Base-by-base conservation (phyloP, 2,329 filamentous ascomycete species). In the Cadophora sp. region DNA sequence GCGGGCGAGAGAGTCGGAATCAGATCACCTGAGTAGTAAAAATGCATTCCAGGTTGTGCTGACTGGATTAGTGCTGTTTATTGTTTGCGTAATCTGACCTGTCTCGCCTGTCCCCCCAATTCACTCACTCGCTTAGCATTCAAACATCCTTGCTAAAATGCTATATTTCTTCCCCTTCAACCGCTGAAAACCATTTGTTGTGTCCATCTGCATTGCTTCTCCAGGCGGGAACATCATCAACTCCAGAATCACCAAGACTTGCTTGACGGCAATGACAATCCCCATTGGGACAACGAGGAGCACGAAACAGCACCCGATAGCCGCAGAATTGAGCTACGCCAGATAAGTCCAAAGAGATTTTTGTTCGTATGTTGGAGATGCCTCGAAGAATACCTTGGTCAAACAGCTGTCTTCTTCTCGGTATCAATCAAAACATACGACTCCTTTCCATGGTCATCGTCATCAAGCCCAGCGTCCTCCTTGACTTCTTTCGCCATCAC, bases 1-100 rank as follows among this genome's bases (percentile, higher is more conserved):
- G 24, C 14, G n/a, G 36, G 39, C 7, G 33, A 41, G 20, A 16
- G 9, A 5, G 30, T 22, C 11, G 39, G 24, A 39, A 36, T 11
- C 3, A 11, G 18, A 27, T 48, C 45, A 39, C 27, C 22, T 61
- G 59, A 18, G 30, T 13, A n/a, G n/a, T 48, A 14, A 22, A 20
- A 22, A 50, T 4, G 11, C 45, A 14, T 36, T 50, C n/a, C n/a
- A n/a, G n/a, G n/a, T n/a, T n/a, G n/a, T 50, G 43, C 43, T 48
- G 30, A 61, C 59, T 39, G 43, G 18, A 50, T 50, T 50, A 22
- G 59, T 51, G 59, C 2, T 61, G 43, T 61, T 61, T 24, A 51
- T 22, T 39, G 18, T 61, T 27, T 39, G 50, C 24, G 59, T 61
- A 36, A 61, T 36, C 47, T 50, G 58, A 47, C 16, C 24, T 50